Evolutionary conservation across 345 rosid genomes (phyloP), one percentile per base, ranked within the genome.

Genomic region (Mercurialis annua): DNA sequence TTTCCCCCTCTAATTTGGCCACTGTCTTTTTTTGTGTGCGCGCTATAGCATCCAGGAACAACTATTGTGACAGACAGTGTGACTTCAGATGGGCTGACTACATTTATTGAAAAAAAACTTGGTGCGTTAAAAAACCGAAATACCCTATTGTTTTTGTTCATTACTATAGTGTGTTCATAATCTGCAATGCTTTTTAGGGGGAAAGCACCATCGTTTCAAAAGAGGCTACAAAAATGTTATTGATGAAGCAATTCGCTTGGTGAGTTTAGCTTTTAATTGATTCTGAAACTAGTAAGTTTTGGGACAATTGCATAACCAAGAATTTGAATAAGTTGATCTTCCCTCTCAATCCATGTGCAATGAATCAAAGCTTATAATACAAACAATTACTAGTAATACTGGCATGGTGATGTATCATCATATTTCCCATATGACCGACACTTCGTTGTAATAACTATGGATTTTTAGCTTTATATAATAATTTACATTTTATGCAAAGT

Each of bases 171-270:
- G 31, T 48, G 33, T 40, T 73, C 44, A 44, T 65, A 68, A 66
- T 57, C 56, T 50, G 59, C 59, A 47, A 47, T 73, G 65, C 57
- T 56, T 62, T 71, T 23, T 65, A 94, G 97, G 96, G 3, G 99
- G 97, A 44, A 94, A 87, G 82, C 99, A 91, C 73, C 98, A 79
- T 71, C 85, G 99, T 69, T 94, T 94, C 83, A 94, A 88, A 78
- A 85, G 98, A 82, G 99, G 98, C 59, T 94, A 94, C 68, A 89
- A 91, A 67, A 94, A 94, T 86, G 99, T 94, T 55, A 94, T 91
- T 17, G 98, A 94, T 71, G 99, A 94, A 81, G 98, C 95, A 52
- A 85, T 86, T 69, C 92, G 89, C 55, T 77, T 94, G 96, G 99
- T 94, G 78, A 85, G 78, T 62, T 60, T n/a, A 49, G 24, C 12